Conservation (phyloP, 805 yeast species). For the Saturnispora galanensis region DNA sequence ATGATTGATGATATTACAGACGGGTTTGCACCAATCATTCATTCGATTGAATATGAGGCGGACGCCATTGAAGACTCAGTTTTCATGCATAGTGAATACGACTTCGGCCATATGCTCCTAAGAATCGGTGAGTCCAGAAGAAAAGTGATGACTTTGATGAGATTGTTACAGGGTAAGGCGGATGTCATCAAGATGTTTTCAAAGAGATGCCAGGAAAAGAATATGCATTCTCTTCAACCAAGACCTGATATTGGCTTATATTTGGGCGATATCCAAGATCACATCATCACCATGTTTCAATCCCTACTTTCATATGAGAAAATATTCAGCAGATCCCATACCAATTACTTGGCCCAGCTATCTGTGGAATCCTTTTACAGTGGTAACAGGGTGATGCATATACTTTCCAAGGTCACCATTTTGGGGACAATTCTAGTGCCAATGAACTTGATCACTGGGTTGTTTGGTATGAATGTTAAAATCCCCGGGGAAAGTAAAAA, state of each 20-base stretch:
- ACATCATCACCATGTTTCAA: slow-evolving; percentile 94
- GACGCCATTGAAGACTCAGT: slow-evolving; percentile 81
- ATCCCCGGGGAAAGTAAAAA: slow-evolving; percentile 57
- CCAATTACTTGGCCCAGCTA: slow-evolving; percentile 86
- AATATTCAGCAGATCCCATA: slow-evolving; percentile 83
- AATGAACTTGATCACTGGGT: slow-evolving; percentile 78
- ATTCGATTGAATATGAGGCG: slow-evolving; percentile 68
- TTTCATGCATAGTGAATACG: slow-evolving; percentile 64
- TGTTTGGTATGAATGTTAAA: slow-evolving; percentile 91
- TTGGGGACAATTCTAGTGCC: slow-evolving; percentile 89
- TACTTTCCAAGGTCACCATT: slow-evolving; percentile 81
- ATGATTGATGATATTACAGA: slow-evolving; percentile 77
- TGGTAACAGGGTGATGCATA: slow-evolving; percentile 74
- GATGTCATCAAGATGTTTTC: slow-evolving; percentile 96
- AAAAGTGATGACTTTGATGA: slow-evolving; percentile 85
- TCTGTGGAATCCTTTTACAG: slow-evolving; percentile 88
- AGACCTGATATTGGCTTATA: slow-evolving; percentile 87
- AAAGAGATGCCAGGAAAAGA: slow-evolving; percentile 81
- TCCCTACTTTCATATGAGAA: slow-evolving; percentile 84
- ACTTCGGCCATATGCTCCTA: slow-evolving; percentile 66
- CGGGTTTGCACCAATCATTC: slow-evolving; percentile 75
- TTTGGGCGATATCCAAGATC: slow-evolving; percentile 94
- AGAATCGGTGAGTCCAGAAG: slow-evolving; percentile 84
- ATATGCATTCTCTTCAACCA: slow-evolving; percentile 43
- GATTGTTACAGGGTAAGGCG: slow-evolving; percentile 85